Evolutionary conservation across 2,329 filamentous ascomycete genomes (phyloP), one percentile per base, ranked within the genome.

Genomic region (Claviceps fusiformis): DNA sequence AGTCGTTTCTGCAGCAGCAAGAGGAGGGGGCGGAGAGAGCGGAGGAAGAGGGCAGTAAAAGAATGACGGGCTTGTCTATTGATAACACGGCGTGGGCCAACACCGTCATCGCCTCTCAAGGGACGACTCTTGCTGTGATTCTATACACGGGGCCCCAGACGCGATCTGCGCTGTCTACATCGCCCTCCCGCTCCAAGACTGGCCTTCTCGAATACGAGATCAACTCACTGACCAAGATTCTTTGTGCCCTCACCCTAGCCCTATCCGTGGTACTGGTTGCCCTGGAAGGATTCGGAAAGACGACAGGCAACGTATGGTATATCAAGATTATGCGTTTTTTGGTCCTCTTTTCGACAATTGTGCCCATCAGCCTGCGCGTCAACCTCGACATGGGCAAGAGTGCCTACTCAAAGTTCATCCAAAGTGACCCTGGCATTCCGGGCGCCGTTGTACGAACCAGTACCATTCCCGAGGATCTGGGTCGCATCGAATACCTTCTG

Each of bases 21-120:
- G 61, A 67, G 24, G 24, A 46, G 2, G 24, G 15, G 44, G 45
- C 6, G 29, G 44, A 13, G 11, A 24, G 24, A 24, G 8, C 5
- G 44, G 44, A 46, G 44, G 27, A 17, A 3, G 45, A 47, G 45
- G 17, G 17, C 27, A 15, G 13, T 17, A 71, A 71, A 17, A 80
- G 80, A 56, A 87, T 86, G 5, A 81, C 85, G 2, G 83, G 91
- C 1, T 75, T 98, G 43, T 89, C 82, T 1, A 96, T 98, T 59
- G 93, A 98, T 70, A 96, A 98, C 65, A 97, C 93, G 8, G 93
- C 95, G 10, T 98, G 95, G 93, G 92, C 92, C 19, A 98, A 97
- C 66, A 98, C 93, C 0, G 87, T 98, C 29, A 86, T 98, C 57
- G 93, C 93, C 1, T 97, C 92, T 1, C 93, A 91, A 67, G 92